Evolutionary conservation across 208 protist species (phyloP), one percentile per base, ranked within the genome.

Genomic region (Wallacemonas sp.): DNA sequence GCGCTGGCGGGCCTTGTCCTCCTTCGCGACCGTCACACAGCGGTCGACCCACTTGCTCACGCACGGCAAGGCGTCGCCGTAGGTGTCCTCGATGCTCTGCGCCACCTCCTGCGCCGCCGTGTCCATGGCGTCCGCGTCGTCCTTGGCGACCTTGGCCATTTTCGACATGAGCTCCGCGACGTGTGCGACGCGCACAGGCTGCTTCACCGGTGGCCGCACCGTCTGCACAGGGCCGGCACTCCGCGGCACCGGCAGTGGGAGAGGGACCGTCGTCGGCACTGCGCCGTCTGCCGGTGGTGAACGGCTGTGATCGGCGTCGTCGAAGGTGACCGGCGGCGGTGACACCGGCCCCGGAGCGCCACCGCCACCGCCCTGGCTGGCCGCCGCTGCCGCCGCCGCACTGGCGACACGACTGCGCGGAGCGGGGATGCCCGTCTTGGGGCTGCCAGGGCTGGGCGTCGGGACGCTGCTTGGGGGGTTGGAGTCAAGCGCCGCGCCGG

Each of bases 21-120:
- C 83, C 65, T 82, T 86, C 8, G 84, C 72, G 46, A 94, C 83
- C 15, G 76, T 81, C 24, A 94, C 50, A 42, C 83, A 87, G 17
- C 89, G 85, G 30, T 81, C 73, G 3, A 83, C 42, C 89, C 89
- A 94, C 17, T 73, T 36, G 19, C 38, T 38, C 42, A 89, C 48
- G 24, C 81, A 73, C 22, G 76, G 53, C 45, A 79, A 58, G 38
- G 80, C 63, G 57, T 79, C 73, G 32, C 69, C 68, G 63, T 85
- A 88, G 30, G 38, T 71, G 32, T 66, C 71, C 30, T 79, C 66
- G 24, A 91, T 69, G 29, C 74, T 67, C 33, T 50, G 62, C 50
- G 71, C 78, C 2, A 87, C 37, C 10, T 62, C 64, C 32, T 76
- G 66, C 13, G 76, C 26, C 8, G 67, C 71, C 24, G 53, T 59